Evolutionary conservation across 257 asterid species (phyloP), one percentile per base, ranked within the genome.

Genomic region (Pogostemon cablin): DNA sequence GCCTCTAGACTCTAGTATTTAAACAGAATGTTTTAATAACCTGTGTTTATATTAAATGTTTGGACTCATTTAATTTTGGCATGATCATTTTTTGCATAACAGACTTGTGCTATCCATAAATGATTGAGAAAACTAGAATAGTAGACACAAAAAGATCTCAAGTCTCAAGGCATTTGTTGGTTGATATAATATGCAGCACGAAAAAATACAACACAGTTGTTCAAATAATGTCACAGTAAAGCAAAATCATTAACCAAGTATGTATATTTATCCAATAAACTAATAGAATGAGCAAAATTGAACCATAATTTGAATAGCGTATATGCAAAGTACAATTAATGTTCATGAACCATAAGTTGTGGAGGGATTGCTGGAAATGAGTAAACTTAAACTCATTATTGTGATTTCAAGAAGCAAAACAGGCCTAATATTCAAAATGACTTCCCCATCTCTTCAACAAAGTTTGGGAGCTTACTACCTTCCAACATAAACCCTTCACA

Each of bases 111-210:
- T 57, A 55, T 42, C 40, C 41, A n/a, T 20, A 10, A n/a, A 55
- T 17, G 41, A 55, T 65, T 17, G 32, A 17, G 17, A 43, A 73
- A 56, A 53, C 40, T 63, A 55, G 37, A 72, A 55, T 6, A 3
- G 10, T 39, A 4, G 58, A 43, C 35, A 54, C 4, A 11, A 41
- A 4, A 34, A 37, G 3, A 42, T 9, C 10, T 32, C 0, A 15
- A 50, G 65, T 47, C 32, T 38, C 35, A 6, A 62, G 0, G 7
- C 39, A 41, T 8, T 48, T n/a, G 7, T 40, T 2, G 50, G 70
- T 25, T 38, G 40, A 41, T 12, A 12, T 46, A 43, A 66, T 11
- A 56, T 49, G 40, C 39, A 50, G 66, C 62, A 10, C 43, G 47
- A 3, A 17, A 9, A 69, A n/a, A 46, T 4, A 32, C 25, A 55